Base-by-base conservation (phyloP, 2,329 filamentous ascomycete species). In the Diaporthe helianthi region DNA sequence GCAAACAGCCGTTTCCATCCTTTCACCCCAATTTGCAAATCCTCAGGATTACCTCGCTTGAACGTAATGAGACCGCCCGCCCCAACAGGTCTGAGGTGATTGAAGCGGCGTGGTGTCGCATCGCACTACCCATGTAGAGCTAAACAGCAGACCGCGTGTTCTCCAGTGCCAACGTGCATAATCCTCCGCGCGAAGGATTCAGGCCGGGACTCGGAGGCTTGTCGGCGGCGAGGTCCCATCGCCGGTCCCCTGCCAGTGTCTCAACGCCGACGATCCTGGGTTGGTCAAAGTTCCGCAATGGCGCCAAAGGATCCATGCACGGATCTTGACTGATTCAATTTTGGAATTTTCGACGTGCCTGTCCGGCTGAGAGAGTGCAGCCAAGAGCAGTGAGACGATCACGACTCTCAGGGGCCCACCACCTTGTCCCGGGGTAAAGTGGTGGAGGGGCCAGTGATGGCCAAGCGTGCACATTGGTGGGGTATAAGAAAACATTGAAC, bases 101-200 rank as follows among this genome's bases (percentile, higher is more conserved):
- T 29, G 41, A 31, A 49, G 44, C 29, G 58, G 44, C 58, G 44
- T 49, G 58, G 58, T n/a, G 58, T 63, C 44, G 58, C 44, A 63
- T 63, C 44, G 41, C 44, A 13, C 41, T 36, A 63, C 58, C 58
- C 49, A 63, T 63, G 49, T 63, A 36, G 58, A 33, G 44, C 19
- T 38, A 49, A 31, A 36, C 49, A 49, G 9, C 6, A 49, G 22
- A 63, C 58, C 58, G 26, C 58, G 58, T 44, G 58, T 63, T 31
- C 58, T 24, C 44, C 13, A 63, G 26, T 29, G 22, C 58, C 58
- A 63, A 63, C 58, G 10, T 63, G 44, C 58, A 63, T 49, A 49
- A 24, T 12, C 8, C 29, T 49, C 29, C 13, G 41, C 41, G 44
- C 58, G 58, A 63, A 63, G 58, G 58, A 63, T 49, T 49, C 29